Evolutionary conservation across 768 basidiomycete species (phyloP).

Genomic region (Termitomyces sp.): DNA sequence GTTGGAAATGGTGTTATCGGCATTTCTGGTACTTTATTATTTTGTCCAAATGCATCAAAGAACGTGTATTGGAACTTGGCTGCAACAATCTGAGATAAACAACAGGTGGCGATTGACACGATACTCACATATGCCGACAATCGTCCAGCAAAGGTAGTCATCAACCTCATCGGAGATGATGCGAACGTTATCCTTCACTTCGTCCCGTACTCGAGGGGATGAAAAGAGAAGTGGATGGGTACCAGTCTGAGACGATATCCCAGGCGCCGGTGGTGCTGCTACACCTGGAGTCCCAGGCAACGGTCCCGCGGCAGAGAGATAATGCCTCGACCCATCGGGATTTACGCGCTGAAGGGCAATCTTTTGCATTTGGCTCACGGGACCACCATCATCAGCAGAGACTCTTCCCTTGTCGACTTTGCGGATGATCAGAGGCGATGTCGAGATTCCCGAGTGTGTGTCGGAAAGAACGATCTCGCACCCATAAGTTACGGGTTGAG

Average conservation of each 20-base stretch:
- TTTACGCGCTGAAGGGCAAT: slow-evolving; percentile 85
- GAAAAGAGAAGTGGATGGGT: slow-evolving; percentile 80
- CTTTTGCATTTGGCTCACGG: slow-evolving; percentile 96
- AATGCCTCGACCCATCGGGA: slow-evolving; percentile 78
- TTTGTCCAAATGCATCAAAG: slow-evolving; percentile 84
- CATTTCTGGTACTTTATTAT: slow-evolving; percentile 66
- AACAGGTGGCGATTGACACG: not conserved
- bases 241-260: slow-evolving; percentile 68
- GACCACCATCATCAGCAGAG: slow-evolving; percentile 83
- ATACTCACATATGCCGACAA: slow-evolving; percentile 86
- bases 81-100: slow-evolving; percentile 22
- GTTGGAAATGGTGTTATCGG: slow-evolving; percentile 91
- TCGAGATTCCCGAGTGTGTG: slow-evolving; percentile 78
- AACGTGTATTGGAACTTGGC: slow-evolving; percentile 95
- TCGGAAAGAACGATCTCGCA: slow-evolving; percentile 85
- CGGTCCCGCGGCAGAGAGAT: slow-evolving; percentile 84
- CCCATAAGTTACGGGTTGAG: slow-evolving; percentile 87
- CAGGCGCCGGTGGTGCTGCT: slow-evolving; percentile 65
- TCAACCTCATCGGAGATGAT: slow-evolving; percentile 85
- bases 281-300: slow-evolving; percentile 71
- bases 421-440: slow-evolving; percentile 80
- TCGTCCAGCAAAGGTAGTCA: slow-evolving; percentile 94
- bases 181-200: slow-evolving; percentile 71
- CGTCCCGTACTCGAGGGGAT: slow-evolving; percentile 74
- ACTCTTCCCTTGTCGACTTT: slow-evolving; percentile 91